Conservation (phyloP, 768 basidiomycete species). For the Suillus hirtellus region DNA sequence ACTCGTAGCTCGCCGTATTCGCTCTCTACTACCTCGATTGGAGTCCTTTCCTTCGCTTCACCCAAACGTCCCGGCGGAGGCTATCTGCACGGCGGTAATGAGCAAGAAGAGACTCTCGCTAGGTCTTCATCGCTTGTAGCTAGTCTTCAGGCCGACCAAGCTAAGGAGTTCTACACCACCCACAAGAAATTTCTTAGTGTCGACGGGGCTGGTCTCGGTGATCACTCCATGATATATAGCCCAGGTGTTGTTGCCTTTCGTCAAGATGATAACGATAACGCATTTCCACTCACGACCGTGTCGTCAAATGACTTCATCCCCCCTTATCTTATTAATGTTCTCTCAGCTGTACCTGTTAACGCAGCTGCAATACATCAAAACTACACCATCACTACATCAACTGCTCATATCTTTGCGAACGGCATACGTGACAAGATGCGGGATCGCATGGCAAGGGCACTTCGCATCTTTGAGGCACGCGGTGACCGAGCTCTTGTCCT, state of each 20-base stretch:
- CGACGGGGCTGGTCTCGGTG: constrained; percentile 44
- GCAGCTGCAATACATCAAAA: constrained; percentile 42
- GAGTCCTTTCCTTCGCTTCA: constrained; percentile 45
- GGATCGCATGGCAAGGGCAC: constrained; percentile 48
- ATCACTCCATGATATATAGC: constrained; percentile 49
- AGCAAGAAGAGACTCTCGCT: constrained; percentile 46
- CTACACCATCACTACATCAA: constrained; percentile 34
- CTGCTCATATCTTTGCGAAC: constrained; percentile 37
- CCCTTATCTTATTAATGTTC: constrained; percentile 40
- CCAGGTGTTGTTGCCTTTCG: constrained; percentile 44
- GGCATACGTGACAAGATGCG: constrained; percentile 44
- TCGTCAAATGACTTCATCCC: constrained; percentile 32
- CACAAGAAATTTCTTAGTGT: constrained; percentile 34
- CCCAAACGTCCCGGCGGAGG: constrained; percentile 46
- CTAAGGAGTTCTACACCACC: constrained; percentile 41
- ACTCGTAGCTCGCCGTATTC: constrained; percentile 17
- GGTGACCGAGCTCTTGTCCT: constrained; percentile 42
- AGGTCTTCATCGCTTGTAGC: constrained; percentile 42
- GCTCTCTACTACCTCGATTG: constrained; percentile 31
- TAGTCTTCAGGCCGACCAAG: constrained; percentile 35
- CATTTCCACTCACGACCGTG: constrained; percentile 14
- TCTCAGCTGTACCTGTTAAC: constrained; percentile 46
- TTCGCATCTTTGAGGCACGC: constrained; percentile 43
- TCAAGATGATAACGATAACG: constrained; percentile 35
- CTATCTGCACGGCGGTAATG: constrained; percentile 45